These are phyloP conservation scores for Penicillium crustosum DNA, from an alignment of 2,329 filamentous ascomycete species.

Conservation along the genomic window DNA sequence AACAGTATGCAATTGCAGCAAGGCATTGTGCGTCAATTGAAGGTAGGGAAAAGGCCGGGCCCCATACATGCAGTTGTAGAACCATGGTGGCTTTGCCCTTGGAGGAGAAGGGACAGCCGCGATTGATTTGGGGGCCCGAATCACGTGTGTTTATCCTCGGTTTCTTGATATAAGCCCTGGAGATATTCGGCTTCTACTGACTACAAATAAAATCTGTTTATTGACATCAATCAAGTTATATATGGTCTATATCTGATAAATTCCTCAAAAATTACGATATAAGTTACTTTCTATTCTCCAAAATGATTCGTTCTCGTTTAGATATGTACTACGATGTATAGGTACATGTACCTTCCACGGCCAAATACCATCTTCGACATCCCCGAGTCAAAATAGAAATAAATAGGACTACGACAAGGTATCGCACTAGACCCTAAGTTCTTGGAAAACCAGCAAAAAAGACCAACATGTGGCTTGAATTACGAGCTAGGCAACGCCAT, in stretches of 20 bases:
- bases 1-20: constrained; percentile 75
- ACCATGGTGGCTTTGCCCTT: constrained; percentile 46
- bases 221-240: not conserved
- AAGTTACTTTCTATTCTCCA: not conserved
- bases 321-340: not conserved
- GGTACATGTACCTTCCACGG: not conserved
- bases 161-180: not conserved
- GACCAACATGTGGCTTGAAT: not conserved
- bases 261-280: not conserved
- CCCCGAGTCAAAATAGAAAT: not conserved
- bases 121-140: constrained; percentile 19
- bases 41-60: constrained; percentile 80
- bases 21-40: constrained; percentile 92
- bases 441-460: not conserved
- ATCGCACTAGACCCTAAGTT: not conserved
- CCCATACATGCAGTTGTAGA: constrained; percentile 84
- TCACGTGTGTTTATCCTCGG: constrained; percentile 25
- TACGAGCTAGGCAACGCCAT: constrained; percentile 3
- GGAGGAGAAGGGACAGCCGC: constrained; percentile 12
- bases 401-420: not conserved
- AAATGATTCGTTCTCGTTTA: not conserved
- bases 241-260: not conserved
- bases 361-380: not conserved
- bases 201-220: not conserved
- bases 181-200: not conserved